Percentiles rank a stretch among this genome's conserved stretches.
Conservation (phyloP, 257 asterid genomes). For the Datura wrightii region DNA sequence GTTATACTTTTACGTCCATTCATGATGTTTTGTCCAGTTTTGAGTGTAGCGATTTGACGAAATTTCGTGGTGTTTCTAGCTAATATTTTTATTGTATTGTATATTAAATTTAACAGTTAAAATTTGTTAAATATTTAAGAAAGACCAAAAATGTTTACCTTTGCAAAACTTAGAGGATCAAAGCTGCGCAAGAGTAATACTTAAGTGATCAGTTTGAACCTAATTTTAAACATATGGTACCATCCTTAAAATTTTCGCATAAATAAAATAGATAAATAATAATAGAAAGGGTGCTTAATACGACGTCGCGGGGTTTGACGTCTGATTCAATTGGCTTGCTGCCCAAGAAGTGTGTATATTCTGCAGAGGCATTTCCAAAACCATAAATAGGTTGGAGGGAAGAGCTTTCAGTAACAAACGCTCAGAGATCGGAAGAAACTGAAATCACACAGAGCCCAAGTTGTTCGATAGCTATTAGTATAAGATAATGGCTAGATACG, state of each 20-base stretch:
- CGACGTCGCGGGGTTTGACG: not conserved
- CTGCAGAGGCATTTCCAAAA: not conserved
- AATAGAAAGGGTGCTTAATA: not conserved
- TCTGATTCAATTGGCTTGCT: constrained; percentile 20
- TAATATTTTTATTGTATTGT: not conserved
- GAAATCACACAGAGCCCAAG: not conserved
- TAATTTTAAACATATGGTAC: not conserved
- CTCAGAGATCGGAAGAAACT: constrained; percentile 9
- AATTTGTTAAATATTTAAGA: not conserved
- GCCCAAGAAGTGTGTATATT: constrained; percentile 22
- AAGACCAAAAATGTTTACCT: not conserved
- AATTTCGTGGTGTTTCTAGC: not conserved
- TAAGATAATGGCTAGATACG: constrained; percentile 78
- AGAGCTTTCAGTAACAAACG: not conserved
- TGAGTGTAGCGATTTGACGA: not conserved
- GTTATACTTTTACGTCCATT: not conserved
- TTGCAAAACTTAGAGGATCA: not conserved
- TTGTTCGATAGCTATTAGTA: not conserved
- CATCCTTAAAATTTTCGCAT: not conserved
- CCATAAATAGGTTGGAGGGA: not conserved
- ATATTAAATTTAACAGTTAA: no score
- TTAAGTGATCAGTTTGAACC: not conserved
- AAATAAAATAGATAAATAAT: not conserved
- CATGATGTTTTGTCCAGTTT: not conserved
- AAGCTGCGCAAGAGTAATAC: not conserved